Base-by-base conservation (phyloP, 2,329 filamentous ascomycete species). In the Aureobasidium vineae region DNA sequence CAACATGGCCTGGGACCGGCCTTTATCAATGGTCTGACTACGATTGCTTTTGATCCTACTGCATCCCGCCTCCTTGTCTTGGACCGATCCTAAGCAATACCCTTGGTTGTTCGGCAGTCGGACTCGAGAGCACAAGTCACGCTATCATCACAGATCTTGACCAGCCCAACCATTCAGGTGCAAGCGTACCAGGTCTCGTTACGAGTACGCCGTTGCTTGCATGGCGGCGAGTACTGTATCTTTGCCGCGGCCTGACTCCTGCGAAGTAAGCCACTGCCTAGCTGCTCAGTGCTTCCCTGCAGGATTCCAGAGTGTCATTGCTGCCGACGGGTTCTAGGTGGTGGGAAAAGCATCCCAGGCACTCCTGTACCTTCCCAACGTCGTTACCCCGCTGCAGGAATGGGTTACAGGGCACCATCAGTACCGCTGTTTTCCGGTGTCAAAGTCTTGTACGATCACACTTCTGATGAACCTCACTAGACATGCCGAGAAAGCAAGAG, bases 141-240 rank as follows among this genome's bases (percentile, higher is more conserved):
- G 59, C 59, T 63, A 63, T 52, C 59, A 33, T 52, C 45, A 63
- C 33, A 63, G 59, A 63, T 41, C 59, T 40, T 52, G 21, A 50
- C 23, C 31, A 41, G 3, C 16, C 41, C 23, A 52, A 52, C 45
- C 59, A 63, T 23, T 49, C 57, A 61, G 28, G 28, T 36, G 28
- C 19, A 36, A 33, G 41, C 45, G 10, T 19, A 11, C 59, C 45
- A 52, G 23, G 28, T 63, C 45, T 45, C 59, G 59, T 52, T 63
- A 40, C 23, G 16, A 52, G 28, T 26, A 40, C 59, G 59, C 59
- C 59, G 59, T 63, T 63, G 59, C 57, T 61, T 38, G 21, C 11
- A 50, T 36, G 31, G 33, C 45, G 31, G 33, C 33, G 31, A 31
- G 43, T 28, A 63, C 28, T 63, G 45, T 50, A 63, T 45, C 45